phyloP scores from a whole-genome alignment of 202 grass and related monocot genomes.

The Schoenoplectus triqueter region DNA sequence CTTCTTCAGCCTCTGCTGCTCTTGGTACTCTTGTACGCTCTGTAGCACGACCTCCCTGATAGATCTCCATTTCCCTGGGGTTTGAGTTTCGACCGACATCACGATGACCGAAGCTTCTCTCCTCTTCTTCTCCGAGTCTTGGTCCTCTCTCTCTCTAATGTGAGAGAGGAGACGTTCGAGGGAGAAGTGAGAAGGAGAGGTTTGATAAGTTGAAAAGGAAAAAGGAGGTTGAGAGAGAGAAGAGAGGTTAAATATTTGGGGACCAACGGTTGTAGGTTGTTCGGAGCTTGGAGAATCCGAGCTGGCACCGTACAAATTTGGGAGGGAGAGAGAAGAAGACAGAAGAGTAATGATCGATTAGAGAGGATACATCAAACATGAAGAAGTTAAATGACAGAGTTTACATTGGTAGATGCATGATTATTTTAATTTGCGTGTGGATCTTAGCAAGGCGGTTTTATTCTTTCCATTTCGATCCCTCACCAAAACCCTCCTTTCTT shows the following conservation, averaged over 20 bases:
- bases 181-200: not conserved
- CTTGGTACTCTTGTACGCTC: conserved; percentile 81
- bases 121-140: not conserved
- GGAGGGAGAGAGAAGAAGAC: not conserved
- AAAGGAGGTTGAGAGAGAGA: conserved; percentile 21
- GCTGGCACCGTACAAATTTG: conserved; percentile 47
- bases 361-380: not conserved
- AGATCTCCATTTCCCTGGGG: conserved; percentile 53
- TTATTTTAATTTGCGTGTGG: conserved; percentile 23
- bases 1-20: conserved; percentile 57
- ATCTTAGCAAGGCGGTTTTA: not conserved
- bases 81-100: conserved; percentile 58
- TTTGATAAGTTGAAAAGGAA: not conserved
- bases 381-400: not conserved
- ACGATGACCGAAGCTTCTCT: conserved; percentile 41
- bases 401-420: not conserved
- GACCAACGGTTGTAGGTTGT: conserved; percentile 7
- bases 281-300: not conserved
- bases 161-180: conserved; percentile 27
- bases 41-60: conserved; percentile 79
- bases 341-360: not conserved
- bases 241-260: conserved; percentile 37
- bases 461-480: not conserved
- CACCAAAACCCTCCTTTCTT: too few species aligned
- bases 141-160: not conserved